These are phyloP conservation scores for Paramecium sonneborni DNA, from an alignment of 73 alveolate species.

Conservation along the genomic window DNA sequence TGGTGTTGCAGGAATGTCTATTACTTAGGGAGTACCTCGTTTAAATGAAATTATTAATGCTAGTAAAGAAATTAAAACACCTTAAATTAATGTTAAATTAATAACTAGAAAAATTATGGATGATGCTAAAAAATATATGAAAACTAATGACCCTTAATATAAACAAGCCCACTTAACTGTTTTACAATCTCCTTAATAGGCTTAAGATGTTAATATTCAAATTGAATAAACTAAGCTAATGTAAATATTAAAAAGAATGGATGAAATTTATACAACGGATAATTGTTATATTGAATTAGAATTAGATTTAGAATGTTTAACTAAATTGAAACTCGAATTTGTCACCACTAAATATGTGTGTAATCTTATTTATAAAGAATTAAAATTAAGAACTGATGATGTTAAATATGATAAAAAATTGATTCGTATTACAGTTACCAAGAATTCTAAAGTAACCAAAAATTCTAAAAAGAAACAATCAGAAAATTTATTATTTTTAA, in stretches of 20 bases:
- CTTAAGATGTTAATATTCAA: neutral
- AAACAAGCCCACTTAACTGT: neutral
- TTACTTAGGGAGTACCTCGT: conserved; percentile 99
- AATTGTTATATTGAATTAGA: neutral
- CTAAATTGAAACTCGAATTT: neutral
- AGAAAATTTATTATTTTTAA: neutral
- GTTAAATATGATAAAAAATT: neutral
- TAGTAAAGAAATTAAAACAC: conserved; percentile 95
- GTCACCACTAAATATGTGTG: neutral
- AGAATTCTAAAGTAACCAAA: no score
- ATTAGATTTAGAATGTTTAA: neutral
- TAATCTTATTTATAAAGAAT: neutral
- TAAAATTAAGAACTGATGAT: neutral
- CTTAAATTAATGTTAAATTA: conserved; percentile 81
- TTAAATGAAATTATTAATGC: conserved; percentile 98
- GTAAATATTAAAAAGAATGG: neutral
- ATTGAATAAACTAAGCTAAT: neutral
- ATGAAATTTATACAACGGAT: neutral
- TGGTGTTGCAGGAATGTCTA: conserved; percentile 98
- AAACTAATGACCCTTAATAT: neutral
- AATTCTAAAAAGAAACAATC: neutral
- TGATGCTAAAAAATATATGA: neutral
- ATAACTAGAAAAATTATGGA: neutral
- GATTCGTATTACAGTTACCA: conserved; percentile 57
- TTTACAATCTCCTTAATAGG: neutral